Conservation (phyloP, 768 basidiomycete species). For the Leccinum subgranulosum region DNA sequence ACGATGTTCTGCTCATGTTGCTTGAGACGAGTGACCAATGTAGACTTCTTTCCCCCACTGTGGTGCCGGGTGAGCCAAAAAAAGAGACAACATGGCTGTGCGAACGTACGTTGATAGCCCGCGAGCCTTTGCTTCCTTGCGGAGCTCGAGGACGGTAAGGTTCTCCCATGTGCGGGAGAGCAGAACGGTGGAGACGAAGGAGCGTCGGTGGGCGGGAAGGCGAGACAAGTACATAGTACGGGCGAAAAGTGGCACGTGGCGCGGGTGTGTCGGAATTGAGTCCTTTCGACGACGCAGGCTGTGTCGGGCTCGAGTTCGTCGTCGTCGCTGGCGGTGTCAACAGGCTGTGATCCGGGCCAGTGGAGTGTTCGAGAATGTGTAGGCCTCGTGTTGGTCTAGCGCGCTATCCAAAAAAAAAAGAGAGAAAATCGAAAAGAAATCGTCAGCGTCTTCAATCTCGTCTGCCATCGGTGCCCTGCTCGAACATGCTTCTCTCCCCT, state of each 20-base stretch:
- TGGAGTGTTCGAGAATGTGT: background rate
- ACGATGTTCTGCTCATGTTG: conserved; percentile 41
- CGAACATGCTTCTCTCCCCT: conserved; percentile 75
- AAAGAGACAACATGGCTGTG: background rate
- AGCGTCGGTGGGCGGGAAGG: conserved; percentile 19
- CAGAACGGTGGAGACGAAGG: conserved; percentile 53
- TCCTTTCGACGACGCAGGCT: background rate
- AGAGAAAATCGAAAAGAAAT: background rate
- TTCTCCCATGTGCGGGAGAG: conserved; percentile 56
- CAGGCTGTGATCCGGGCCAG: background rate
- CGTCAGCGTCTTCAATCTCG: conserved; percentile 22
- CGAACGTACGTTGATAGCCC: conserved; percentile 49
- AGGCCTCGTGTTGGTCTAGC: conserved; percentile 56
- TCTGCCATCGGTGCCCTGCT: conserved; percentile 22
- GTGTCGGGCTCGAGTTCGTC: conserved; percentile 5
- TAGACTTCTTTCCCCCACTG: conserved; percentile 60
- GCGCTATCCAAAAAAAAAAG: conserved; percentile 16
- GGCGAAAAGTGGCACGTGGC: conserved; percentile 1
- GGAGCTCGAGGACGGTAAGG: conserved; percentile 46
- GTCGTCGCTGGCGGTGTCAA: background rate
- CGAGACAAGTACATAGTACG: background rate
- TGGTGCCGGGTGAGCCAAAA: background rate
- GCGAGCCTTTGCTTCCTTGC: conserved; percentile 51
- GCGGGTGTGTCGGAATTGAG: background rate
- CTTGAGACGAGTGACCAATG: conserved; percentile 51